Percentiles rank a stretch among this genome's conserved stretches.
Evolutionary conservation across 2,329 filamentous ascomycete genomes (phyloP).

Genomic region (Nigrospora oryzae): DNA sequence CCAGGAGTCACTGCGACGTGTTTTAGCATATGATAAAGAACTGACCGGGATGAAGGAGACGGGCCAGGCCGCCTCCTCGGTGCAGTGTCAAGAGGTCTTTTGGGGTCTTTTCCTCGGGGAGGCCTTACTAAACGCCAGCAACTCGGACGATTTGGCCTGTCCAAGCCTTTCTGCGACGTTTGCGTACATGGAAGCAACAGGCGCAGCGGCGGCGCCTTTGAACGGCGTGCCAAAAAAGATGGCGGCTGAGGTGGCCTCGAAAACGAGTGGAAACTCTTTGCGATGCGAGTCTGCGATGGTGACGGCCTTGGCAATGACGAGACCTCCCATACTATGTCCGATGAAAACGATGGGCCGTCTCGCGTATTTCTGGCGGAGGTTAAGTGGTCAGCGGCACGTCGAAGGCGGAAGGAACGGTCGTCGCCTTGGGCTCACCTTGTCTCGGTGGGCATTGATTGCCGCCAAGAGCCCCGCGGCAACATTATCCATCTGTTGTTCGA

Average conservation of each 20-base stretch:
- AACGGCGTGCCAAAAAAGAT: conserved; percentile 34
- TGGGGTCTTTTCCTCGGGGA: not conserved
- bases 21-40: not conserved
- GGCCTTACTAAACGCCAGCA: conserved; percentile 17
- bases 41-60: not conserved
- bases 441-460: conserved; percentile 23
- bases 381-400: not conserved
- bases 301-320: conserved; percentile 32
- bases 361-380: conserved; percentile 12
- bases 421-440: conserved; percentile 13
- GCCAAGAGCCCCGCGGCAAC: conserved; percentile 27
- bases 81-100: not conserved
- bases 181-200: conserved; percentile 26
- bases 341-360: conserved; percentile 31
- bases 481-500: conserved; percentile 31
- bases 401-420: not conserved
- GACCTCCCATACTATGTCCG: conserved; percentile 34
- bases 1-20: conserved; percentile 26
- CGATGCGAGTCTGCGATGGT: conserved; percentile 23
- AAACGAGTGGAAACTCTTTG: conserved; percentile 27
- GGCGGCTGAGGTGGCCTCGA: conserved; percentile 28
- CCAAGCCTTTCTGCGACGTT: conserved; percentile 23
- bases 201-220: conserved; percentile 25
- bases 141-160: conserved; percentile 22
- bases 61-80: not conserved